Base-by-base conservation (phyloP, 768 basidiomycete species). In the Fibroporia radiculosa region DNA sequence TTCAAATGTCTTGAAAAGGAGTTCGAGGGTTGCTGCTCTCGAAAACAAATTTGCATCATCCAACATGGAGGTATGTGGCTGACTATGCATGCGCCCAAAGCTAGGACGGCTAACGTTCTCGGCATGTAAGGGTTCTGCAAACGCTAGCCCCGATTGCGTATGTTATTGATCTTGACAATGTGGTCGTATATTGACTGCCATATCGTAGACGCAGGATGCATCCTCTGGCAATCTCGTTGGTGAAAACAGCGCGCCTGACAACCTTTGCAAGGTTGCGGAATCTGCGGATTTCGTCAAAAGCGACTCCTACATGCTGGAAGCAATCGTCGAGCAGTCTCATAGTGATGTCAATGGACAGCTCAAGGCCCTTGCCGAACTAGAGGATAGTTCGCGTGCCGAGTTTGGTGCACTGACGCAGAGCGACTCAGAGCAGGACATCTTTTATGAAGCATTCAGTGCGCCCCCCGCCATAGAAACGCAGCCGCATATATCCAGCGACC, bases 1-100 rank as follows among this genome's bases (percentile, higher is more conserved):
- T 24, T 23, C 26, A 29, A 28, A 24, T 12, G 42, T 50, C 7
- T 19, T 50, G 35, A 45, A 44, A 27, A 34, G 44, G 1, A 50
- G 44, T 23, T 20, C 26, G 11, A 40, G 38, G 13, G 41, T 42
- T 3, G 41, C 19, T 3, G 25, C 16, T 6, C 16, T 29, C 8
- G 41, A 42, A 29, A 42, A 42, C 29, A 27, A 42, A 5, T 6
- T n/a, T 14, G 3, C 24, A 12, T 40, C 28, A 3, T n/a, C 20
- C 4, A 19, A n/a, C 27, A 29, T 31, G 10, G 41, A 42, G 27
- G 39, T 40, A 12, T 18, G 39, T 27, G 8, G 29, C 29, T 10
- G 8, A 31, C 29, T 31, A n/a, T n/a, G n/a, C n/a, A n/a, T n/a
- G n/a, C n/a, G n/a, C n/a, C n/a, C n/a, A n/a, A n/a, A n/a, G n/a